These are phyloP conservation scores for Colletotrichum camelliae DNA, from an alignment of 2,329 filamentous ascomycete species.

Conservation along the genomic window DNA sequence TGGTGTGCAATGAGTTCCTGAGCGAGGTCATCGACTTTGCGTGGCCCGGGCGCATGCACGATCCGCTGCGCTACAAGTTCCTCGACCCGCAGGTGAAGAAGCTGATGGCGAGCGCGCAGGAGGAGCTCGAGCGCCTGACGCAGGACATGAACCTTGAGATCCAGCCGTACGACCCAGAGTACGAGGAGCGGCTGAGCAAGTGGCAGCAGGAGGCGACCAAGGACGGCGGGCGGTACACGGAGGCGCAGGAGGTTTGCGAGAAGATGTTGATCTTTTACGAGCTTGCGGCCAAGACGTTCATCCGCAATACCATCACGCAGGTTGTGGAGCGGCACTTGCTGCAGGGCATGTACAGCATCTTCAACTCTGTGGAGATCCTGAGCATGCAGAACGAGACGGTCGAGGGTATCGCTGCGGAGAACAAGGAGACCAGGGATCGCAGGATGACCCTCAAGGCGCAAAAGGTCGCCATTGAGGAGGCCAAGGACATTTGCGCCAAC, in stretches of 20 bases:
- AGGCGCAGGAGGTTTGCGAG: constrained; percentile 58
- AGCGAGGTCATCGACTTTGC: constrained; percentile 55
- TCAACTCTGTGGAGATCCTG: constrained; percentile 57
- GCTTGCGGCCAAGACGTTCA: constrained; percentile 56
- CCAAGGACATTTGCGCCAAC: constrained; percentile 52
- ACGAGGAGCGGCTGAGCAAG: constrained; percentile 53
- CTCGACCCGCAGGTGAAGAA: constrained; percentile 54
- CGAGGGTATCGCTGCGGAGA: constrained; percentile 57
- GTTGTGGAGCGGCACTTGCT: constrained; percentile 57
- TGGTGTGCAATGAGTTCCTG: constrained; percentile 60
- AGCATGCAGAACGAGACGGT: constrained; percentile 49
- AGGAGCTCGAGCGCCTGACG: constrained; percentile 49
- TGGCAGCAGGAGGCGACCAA: constrained; percentile 49
- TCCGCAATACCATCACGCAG: constrained; percentile 57
- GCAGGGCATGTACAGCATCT: constrained; percentile 56
- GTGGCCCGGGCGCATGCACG: constrained; percentile 57
- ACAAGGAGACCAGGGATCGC: constrained; percentile 57
- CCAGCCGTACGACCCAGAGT: constrained; percentile 59
- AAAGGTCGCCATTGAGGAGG: constrained; percentile 56
- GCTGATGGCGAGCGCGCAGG: constrained; percentile 50
- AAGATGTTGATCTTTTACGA: constrained; percentile 64
- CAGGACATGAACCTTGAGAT: constrained; percentile 59
- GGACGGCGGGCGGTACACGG: constrained; percentile 51
- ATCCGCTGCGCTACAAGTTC: constrained; percentile 54
- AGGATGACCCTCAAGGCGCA: constrained; percentile 51